Percentiles rank a stretch among this genome's conserved stretches.
Conservation (phyloP, 2,329 filamentous ascomycete genomes). For the Chaetomium sp. region DNA sequence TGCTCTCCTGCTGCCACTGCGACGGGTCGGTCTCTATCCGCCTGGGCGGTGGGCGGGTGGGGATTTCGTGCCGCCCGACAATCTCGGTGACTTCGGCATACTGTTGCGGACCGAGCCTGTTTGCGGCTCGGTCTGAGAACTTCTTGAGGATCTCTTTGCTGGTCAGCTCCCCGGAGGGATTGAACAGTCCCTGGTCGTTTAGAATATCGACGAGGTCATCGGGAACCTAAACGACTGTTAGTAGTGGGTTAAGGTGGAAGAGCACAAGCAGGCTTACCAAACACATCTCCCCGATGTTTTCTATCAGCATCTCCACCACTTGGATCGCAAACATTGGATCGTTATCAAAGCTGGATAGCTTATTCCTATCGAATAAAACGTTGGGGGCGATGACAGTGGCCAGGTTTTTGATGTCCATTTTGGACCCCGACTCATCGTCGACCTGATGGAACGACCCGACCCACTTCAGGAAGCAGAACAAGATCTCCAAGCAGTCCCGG, state of each 20-base stretch:
- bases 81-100: slow-evolving; percentile 61
- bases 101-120: slow-evolving; percentile 53
- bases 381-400: slow-evolving; percentile 98
- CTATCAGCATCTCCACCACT: slow-evolving; percentile 87
- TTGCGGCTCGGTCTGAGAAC: slow-evolving; percentile 73
- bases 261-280: slow-evolving; percentile 66
- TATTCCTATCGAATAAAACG: slow-evolving; percentile 74
- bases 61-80: slow-evolving; percentile 60
- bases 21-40: slow-evolving; percentile 86
- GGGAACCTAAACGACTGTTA: slow-evolving; percentile 69
- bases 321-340: slow-evolving; percentile 94
- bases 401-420: slow-evolving; percentile 98
- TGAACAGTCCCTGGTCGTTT: slow-evolving; percentile 80
- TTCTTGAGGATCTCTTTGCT: slow-evolving; percentile 96
- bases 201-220: slow-evolving; percentile 87
- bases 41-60: slow-evolving; percentile 55
- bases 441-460: slow-evolving; percentile 95
- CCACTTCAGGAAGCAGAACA: slow-evolving; percentile 97
- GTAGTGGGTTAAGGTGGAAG: not conserved
- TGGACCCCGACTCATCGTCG: slow-evolving; percentile 94
- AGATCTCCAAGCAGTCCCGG: slow-evolving; percentile 88
- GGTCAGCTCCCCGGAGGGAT: slow-evolving; percentile 80
- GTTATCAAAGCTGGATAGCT: slow-evolving; percentile 70
- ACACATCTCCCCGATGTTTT: slow-evolving; percentile 94
- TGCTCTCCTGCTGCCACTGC: slow-evolving; percentile 80